Percentiles rank a stretch among this genome's conserved stretches.
phyloP scores from a whole-genome alignment of 192 early-diverging fungal genomes.

The Chytriomyces confervae region DNA sequence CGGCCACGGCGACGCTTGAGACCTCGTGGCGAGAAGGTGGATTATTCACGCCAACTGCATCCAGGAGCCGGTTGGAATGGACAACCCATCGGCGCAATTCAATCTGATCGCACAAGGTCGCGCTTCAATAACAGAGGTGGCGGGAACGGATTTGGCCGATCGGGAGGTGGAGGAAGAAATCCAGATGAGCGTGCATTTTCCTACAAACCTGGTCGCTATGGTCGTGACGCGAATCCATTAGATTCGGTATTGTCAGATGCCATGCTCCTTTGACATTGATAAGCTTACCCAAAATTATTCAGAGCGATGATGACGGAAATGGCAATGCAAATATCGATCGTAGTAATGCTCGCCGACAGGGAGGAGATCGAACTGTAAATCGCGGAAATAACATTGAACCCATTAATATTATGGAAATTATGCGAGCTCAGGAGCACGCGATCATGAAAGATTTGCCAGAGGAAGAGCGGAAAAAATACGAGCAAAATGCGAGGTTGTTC shows the following conservation, averaged over 20 bases:
- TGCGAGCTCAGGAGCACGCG: constrained; percentile 25
- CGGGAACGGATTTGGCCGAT: not conserved
- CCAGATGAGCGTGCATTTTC: not conserved
- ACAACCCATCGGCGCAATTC: constrained; percentile 10
- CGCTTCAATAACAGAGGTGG: not conserved
- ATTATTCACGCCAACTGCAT: constrained; percentile 31
- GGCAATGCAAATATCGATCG: not conserved
- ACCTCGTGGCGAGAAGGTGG: constrained; percentile 17
- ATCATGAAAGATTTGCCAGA: constrained; percentile 36
- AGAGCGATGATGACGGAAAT: constrained; percentile 4
- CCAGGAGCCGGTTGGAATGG: constrained; percentile 33
- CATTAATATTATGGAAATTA: constrained; percentile 33
- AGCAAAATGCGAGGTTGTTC: constrained; percentile 29
- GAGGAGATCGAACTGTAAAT: not conserved
- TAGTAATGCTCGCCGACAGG: constrained; percentile 16
- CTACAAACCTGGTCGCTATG: constrained; percentile 7
- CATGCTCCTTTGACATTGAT: too few species aligned
- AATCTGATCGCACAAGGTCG: not conserved
- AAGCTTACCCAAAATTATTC: not conserved
- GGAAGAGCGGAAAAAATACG: constrained; percentile 30
- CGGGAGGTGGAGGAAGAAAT: not conserved
- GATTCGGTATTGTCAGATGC: constrained; percentile 18
- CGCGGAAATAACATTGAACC: constrained; percentile 25
- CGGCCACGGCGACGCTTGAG: not conserved
- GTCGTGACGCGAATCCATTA: not conserved